Evolutionary conservation across 208 protist species (phyloP), one percentile per base, ranked within the genome.

Genomic region (Hexamita inflata): DNA sequence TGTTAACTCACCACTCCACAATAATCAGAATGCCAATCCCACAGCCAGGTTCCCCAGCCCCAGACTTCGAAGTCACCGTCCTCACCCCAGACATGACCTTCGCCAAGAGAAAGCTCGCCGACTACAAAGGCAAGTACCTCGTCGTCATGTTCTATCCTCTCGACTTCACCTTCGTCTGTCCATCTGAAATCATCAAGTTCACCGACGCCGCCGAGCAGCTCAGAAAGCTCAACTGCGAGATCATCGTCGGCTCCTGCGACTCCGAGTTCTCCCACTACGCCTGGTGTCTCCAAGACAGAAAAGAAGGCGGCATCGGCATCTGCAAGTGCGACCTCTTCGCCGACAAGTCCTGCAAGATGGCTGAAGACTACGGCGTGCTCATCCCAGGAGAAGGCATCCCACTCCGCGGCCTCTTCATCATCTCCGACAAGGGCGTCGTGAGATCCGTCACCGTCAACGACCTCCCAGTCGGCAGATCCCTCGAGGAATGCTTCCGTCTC

Each of bases 251-350:
- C 34, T 70, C 57, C 28, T 40, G 29, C 28, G 82, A 80, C 75
- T 77, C 41, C 64, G 32, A 64, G 30, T 95, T 88, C 86, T 84
- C 85, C n/a, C 94, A 97, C 78, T 84, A 94, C 19, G 92, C 93
- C 49, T 98, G 92, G 92, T 89, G 89, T 73, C 87, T 89, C 65
- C 84, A 85, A 32, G 89, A 93, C 67, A 88, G 92, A 82, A 94
- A 93, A 80, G 84, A 94, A 80, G 94, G 94, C 74, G 94, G 94
- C 58, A 88, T 98, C 30, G 94, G 93, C 78, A 39, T 79, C 32
- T 92, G 96, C 80, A 85, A 91, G 35, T 91, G 96, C 78, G 92
- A 93, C 70, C 86, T 98, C 53, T 53, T 98, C 58, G 84, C 91
- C 28, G 94, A 98, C 86, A 85, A 93, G 61, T 92, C 82, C 68